Conservation (phyloP, 495 filamentous ascomycete species). For the Margaritispora aquatica region DNA sequence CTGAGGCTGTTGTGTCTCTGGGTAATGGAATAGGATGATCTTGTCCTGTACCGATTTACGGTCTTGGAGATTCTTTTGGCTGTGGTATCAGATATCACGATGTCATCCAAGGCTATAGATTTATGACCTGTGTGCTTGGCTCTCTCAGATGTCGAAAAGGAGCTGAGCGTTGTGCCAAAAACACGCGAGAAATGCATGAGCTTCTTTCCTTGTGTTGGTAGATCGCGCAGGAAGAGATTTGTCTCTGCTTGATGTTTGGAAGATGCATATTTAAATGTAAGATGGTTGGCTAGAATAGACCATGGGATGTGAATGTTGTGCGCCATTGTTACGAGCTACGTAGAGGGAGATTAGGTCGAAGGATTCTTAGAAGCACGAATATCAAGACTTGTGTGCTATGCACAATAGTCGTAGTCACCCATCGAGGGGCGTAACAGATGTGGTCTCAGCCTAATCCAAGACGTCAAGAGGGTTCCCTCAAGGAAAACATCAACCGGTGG, state of each 20-base stretch:
- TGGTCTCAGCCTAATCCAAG: no score
- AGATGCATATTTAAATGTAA: not conserved
- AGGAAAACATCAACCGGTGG: no score
- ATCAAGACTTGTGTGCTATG: no score
- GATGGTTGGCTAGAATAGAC: not conserved
- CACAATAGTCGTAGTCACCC: no score
- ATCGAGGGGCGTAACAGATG: no score
- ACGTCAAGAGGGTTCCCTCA: no score
- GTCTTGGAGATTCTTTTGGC: not conserved
- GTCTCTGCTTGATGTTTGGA: not conserved
- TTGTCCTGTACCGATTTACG: not conserved
- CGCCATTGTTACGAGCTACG: no score
- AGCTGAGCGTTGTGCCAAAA: not conserved
- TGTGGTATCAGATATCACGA: not conserved
- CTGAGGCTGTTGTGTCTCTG: not conserved
- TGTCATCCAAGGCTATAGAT: not conserved
- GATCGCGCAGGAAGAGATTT: not conserved
- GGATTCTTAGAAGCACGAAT: no score
- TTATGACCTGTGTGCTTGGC: not conserved
- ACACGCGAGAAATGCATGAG: not conserved
- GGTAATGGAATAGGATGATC: not conserved
- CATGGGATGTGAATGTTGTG: not conserved
- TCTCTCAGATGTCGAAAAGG: not conserved
- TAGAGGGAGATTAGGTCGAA: no score
- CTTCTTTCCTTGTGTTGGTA: not conserved